Conservation (phyloP, 495 filamentous ascomycete species). For the Thozetella sp. region DNA sequence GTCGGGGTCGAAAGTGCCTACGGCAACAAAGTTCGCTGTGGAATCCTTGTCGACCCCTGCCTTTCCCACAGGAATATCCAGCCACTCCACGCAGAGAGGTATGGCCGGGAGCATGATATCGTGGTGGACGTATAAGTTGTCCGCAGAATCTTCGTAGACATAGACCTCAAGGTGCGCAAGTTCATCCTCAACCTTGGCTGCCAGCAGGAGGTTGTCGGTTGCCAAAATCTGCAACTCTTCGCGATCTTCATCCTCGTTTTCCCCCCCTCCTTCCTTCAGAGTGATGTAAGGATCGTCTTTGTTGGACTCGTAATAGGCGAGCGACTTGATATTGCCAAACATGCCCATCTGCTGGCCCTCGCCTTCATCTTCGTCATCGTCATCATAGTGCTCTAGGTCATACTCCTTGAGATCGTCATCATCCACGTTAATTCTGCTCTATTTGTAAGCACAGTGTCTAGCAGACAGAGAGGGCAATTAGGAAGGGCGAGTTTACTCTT, state of each 20-base stretch:
- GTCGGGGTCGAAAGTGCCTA: constrained; percentile 97
- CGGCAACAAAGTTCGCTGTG: constrained; percentile 84
- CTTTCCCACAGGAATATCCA: constrained; percentile 84
- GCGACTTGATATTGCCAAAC: constrained; percentile 91
- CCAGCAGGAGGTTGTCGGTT: constrained; percentile 88
- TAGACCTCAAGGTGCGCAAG: constrained; percentile 96
- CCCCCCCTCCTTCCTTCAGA: constrained; percentile 60
- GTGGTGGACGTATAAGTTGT: constrained; percentile 98
- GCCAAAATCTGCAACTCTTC: constrained; percentile 93
- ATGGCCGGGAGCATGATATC: constrained; percentile 99
- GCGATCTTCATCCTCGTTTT: constrained; percentile 83
- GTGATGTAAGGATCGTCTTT: constrained; percentile 96
- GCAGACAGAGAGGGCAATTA: not conserved
- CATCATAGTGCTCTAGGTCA: constrained; percentile 92
- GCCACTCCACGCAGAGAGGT: constrained; percentile 93
- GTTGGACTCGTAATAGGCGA: constrained; percentile 92
- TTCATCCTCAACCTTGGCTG: constrained; percentile 94
- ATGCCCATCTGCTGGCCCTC: constrained; percentile 76
- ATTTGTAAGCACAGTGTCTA: constrained; percentile 15
- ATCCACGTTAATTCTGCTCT: constrained; percentile 46
- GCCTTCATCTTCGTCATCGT: constrained; percentile 67
- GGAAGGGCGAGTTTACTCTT: constrained; percentile 32
- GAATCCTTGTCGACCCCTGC: constrained; percentile 54
- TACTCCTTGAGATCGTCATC: constrained; percentile 95
- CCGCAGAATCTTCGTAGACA: constrained; percentile 91